Base-by-base conservation (phyloP, 2,329 filamentous ascomycete genomes). In the Pestalotiopsis sp. region DNA sequence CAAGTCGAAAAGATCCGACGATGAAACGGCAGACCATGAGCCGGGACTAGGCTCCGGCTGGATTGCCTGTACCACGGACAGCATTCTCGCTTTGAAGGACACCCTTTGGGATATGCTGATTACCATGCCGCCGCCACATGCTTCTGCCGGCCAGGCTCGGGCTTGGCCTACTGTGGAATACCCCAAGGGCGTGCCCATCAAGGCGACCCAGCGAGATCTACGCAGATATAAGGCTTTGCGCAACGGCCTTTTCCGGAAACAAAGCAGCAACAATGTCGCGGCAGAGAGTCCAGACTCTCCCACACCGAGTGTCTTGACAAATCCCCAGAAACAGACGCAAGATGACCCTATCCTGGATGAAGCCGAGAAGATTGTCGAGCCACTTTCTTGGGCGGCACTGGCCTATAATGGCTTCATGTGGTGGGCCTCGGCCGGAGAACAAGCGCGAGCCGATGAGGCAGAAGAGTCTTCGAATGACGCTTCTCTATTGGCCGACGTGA, bases 21-120 rank as follows among this genome's bases (percentile, higher is more conserved):
- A 70, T 56, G 60, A 70, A 5, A 23, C 77, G n/a, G 70, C 73
- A 7, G 76, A 79, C 41, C 76, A 74, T 57, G 78, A 81, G 58
- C 86, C 84, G 27, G 85, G 89, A 57, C 78, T 81, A 27, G 85
- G 85, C 39, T 82, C 86, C 14, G 93, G 94, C 52, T 99, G 95
- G 94, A 91, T 97, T 69, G 96, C 95, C 13, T 98, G 95, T 80
- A 98, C 95, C 3, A 98, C 95, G 1, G 96, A 99, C 81, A 95
- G 93, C 76, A 96, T 99, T 69, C 86, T 99, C 14, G 90, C 90
- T 61, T 92, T 93, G 80, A 98, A 98, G 82, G 89, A 91, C 65
- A 88, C 92, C 2, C 87, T 99, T 2, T 98, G 94, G 85, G 96
- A 99, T 78, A 86, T 98, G 74, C 87, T 98, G 52, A 91, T 98